Evolutionary conservation across 1,284 basidiomycete genomes (phyloP).

Genomic region (Tilletiaria anomala): DNA sequence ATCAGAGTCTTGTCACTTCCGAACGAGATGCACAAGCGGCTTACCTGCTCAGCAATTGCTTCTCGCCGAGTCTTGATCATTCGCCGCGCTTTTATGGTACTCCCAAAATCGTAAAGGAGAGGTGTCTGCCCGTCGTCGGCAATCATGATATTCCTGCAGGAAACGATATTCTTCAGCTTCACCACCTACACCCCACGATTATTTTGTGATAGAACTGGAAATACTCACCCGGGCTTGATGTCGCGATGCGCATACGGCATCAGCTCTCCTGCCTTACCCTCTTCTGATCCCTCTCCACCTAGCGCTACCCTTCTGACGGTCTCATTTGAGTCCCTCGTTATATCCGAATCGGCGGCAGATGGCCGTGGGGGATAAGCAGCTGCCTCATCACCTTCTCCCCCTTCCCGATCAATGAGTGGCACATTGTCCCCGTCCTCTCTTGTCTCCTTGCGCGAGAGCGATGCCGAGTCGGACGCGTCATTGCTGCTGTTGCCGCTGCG

Average conservation of each 20-base stretch:
- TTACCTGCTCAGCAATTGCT: conserved; percentile 45
- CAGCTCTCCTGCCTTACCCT: conserved; percentile 12
- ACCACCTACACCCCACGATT: too few relatives aligned
- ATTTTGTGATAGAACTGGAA: too few relatives aligned
- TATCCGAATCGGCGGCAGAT: too few relatives aligned
- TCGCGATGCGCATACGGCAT: conserved; percentile 91
- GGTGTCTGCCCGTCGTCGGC: conserved; percentile 61
- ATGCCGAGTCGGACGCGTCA: background rate
- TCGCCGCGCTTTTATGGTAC: conserved; percentile 64
- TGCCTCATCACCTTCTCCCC: conserved; percentile 35
- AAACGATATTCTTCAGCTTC: too few relatives aligned
- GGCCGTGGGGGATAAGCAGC: conserved; percentile 19
- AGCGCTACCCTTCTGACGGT: too few relatives aligned
- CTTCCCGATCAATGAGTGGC: conserved; percentile 42
- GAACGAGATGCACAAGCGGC: too few relatives aligned
- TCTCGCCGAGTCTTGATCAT: conserved; percentile 64
- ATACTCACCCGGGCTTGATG: conserved; percentile 79
- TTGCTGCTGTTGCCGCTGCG: background rate
- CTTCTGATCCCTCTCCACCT: conserved; percentile 46
- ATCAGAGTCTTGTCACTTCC: conserved; percentile 4
- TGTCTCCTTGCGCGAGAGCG: background rate
- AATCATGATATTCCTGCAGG: conserved; percentile 68
- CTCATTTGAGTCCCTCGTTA: too few relatives aligned
- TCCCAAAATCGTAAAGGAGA: conserved; percentile 97
- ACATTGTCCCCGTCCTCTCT: conserved; percentile 7